These are phyloP conservation scores for Prunus mume DNA, from an alignment of 306 rosid species.

Conservation along the genomic window DNA sequence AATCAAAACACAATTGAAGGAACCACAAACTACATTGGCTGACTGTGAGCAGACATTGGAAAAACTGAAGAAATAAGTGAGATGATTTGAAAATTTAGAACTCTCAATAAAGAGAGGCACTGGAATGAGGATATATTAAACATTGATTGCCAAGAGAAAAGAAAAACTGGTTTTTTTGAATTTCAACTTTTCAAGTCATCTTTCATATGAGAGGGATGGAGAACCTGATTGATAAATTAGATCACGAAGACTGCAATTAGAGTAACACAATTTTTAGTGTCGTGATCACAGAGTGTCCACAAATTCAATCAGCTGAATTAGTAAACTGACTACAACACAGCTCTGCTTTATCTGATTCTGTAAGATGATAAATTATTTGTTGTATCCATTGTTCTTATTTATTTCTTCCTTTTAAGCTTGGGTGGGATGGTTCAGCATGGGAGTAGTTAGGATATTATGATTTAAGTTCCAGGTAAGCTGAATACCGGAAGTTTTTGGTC, in stretches of 20 bases:
- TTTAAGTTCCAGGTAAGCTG: slow-evolving; percentile 19
- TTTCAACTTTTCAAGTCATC: not conserved
- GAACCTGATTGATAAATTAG: not conserved
- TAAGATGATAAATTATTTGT: slow-evolving; percentile 2
- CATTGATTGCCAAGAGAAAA: not conserved
- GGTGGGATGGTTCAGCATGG: not conserved
- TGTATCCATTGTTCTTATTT: not conserved
- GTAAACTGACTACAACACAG: not conserved
- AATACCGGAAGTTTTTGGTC: slow-evolving; percentile 85
- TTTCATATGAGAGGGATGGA: not conserved
- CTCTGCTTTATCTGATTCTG: not conserved
- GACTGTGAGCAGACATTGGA: not conserved
- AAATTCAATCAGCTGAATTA: not conserved
- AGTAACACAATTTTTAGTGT: not conserved
- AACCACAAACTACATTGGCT: not conserved
- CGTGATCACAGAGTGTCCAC: not conserved
- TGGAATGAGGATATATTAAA: not conserved
- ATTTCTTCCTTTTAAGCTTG: not conserved
- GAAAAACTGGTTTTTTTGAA: not conserved
- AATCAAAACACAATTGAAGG: not conserved
- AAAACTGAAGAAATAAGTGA: not conserved
- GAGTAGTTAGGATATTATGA: not conserved
- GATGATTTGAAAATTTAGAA: not conserved
- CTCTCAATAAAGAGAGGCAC: not conserved
- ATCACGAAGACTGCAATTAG: not conserved